These are phyloP conservation scores for Euphorbia schlechtendalii DNA, from an alignment of 441 rosid genomes.

Conservation along the genomic window DNA sequence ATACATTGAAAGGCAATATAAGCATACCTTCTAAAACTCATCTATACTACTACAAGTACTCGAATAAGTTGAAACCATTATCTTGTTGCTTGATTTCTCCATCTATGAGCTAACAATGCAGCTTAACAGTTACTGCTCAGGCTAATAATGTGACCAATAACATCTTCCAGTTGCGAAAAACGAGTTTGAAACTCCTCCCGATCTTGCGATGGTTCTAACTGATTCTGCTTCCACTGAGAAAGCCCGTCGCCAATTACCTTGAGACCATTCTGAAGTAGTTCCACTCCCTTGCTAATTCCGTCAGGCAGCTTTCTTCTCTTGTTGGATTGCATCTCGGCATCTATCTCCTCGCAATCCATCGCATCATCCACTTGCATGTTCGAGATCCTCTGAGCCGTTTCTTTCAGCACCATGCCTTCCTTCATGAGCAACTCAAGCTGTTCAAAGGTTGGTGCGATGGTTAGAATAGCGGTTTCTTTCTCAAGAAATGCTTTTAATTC, in stretches of 20 bases:
- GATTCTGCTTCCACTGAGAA: constrained; percentile 49
- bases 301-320: constrained; percentile 85
- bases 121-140: constrained; percentile 23
- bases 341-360: constrained; percentile 29
- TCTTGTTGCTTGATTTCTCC: not conserved
- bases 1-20: too few relatives aligned
- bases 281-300: constrained; percentile 65
- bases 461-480: constrained; percentile 56
- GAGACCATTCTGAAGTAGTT: constrained; percentile 67
- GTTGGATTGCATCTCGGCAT: constrained; percentile 30
- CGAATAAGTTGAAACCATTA: not conserved
- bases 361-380: constrained; percentile 20
- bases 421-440: constrained; percentile 41
- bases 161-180: constrained; percentile 60
- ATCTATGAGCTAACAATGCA: not conserved
- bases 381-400: constrained; percentile 28
- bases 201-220: constrained; percentile 35
- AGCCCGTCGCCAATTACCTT: constrained; percentile 56
- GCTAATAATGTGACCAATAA: constrained; percentile 43
- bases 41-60: not conserved
- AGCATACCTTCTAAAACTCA: not conserved
- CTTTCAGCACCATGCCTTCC: constrained; percentile 54
- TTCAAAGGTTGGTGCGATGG: constrained; percentile 34
- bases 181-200: constrained; percentile 53
- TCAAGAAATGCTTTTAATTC: constrained; percentile 73